A percentile compares a stretch with the other conserved stretches of the same genome.
These are phyloP conservation scores for Ceratocystis alfenasii DNA, from an alignment of 2,329 filamentous ascomycete genomes.

Conservation along the genomic window DNA sequence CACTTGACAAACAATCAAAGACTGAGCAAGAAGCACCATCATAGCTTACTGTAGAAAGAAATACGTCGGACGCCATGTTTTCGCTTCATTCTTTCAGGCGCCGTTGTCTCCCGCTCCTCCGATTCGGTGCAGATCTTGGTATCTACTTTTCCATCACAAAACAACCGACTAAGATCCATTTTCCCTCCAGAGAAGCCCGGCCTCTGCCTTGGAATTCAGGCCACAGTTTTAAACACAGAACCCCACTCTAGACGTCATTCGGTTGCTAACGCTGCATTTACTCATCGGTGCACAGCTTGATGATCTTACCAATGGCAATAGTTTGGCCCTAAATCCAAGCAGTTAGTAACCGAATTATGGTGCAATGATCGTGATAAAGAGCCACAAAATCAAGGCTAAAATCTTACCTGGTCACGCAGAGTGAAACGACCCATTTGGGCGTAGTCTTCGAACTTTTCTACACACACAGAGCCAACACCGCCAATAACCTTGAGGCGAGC, in stretches of 20 bases:
- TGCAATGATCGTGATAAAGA: background rate
- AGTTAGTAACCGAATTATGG: background rate
- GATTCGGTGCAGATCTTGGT: background rate
- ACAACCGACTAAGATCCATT: background rate
- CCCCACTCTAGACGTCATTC: slow-evolving; percentile 13
- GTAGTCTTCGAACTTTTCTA: slow-evolving; percentile 93
- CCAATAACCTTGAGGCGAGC: slow-evolving; percentile 80
- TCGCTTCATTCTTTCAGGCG: background rate
- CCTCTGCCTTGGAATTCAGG: slow-evolving; percentile 6
- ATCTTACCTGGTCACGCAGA: slow-evolving; percentile 66
- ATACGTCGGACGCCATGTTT: background rate
- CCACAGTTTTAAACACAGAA: background rate
- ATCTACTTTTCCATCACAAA: background rate
- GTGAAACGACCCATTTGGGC: slow-evolving; percentile 88
- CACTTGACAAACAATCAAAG: too few species aligned
- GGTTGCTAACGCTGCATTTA: slow-evolving; percentile 24
- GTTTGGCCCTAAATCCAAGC: slow-evolving; percentile 65
- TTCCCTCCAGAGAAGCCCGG: background rate
- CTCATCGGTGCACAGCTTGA: slow-evolving; percentile 54
- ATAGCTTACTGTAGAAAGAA: background rate
- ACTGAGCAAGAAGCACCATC: too few species aligned
- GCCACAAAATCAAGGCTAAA: background rate
- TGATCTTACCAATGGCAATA: slow-evolving; percentile 98
- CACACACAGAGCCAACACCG: slow-evolving; percentile 74
- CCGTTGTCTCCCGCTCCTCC: background rate